These are phyloP conservation scores for Eucalyptus rudis DNA, from an alignment of 345 rosid genomes.

Conservation along the genomic window DNA sequence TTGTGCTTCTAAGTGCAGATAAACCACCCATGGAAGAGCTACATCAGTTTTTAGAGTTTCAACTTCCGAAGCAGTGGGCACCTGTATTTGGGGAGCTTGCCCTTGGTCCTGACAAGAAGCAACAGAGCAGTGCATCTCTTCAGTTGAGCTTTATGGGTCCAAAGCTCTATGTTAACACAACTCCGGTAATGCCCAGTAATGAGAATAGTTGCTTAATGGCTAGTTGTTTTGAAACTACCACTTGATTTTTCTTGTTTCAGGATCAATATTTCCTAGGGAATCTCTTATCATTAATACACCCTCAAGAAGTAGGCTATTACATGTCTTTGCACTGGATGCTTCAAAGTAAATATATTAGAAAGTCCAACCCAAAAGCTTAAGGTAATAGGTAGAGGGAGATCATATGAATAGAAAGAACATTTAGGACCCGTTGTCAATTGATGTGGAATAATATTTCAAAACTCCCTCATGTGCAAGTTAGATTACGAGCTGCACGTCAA, in stretches of 20 bases:
- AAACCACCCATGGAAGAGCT: conserved; percentile 38
- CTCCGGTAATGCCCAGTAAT: background rate
- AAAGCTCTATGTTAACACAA: conserved; percentile 33
- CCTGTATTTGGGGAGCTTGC: conserved; percentile 41
- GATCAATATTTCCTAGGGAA: background rate
- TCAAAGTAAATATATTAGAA: background rate
- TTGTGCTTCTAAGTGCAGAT: conserved; percentile 5
- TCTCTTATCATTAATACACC: background rate
- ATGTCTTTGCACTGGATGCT: background rate
- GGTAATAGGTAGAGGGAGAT: too few species aligned
- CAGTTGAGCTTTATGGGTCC: conserved; percentile 47
- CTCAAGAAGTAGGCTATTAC: background rate
- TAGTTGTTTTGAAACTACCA: background rate
- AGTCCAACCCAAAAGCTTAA: too few species aligned
- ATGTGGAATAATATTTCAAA: too few species aligned
- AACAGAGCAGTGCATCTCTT: conserved; percentile 17
- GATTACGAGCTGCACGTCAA: too few species aligned
- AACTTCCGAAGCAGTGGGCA: conserved; percentile 44
- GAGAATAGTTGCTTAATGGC: background rate
- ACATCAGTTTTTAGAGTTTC: conserved; percentile 44
- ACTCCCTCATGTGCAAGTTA: too few species aligned
- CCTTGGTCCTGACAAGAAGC: conserved; percentile 31
- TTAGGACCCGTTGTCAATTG: too few species aligned
- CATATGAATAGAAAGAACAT: too few species aligned
- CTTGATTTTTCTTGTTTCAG: background rate